These are phyloP conservation scores for Pseudognaphalium luteoalbum DNA, from an alignment of 129 eudicot genomes.

Conservation along the genomic window DNA sequence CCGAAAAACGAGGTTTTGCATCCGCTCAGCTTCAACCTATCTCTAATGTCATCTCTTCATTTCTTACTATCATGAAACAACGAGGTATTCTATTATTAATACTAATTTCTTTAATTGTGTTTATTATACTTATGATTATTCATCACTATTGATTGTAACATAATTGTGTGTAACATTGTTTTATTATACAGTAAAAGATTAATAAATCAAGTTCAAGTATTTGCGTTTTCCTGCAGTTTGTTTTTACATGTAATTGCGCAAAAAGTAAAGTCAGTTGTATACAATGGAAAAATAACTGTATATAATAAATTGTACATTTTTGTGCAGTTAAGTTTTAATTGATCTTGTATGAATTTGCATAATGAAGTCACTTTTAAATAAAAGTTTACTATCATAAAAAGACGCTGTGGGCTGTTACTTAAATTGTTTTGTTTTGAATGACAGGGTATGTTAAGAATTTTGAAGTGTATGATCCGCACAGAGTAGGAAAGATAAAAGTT, in stretches of 20 bases:
- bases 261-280: no score
- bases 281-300: no score
- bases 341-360: neutral
- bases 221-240: neutral
- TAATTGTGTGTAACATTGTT: neutral
- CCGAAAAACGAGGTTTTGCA: constrained; percentile 77
- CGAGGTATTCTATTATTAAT: constrained; percentile 27
- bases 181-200: neutral
- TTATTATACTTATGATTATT: neutral
- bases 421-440: constrained; percentile 25
- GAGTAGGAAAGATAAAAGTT: constrained; percentile 79
- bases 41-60: constrained; percentile 71
- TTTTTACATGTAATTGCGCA: neutral
- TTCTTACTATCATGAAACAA: constrained; percentile 76
- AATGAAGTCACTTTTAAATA: neutral
- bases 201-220: no score
- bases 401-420: constrained; percentile 3
- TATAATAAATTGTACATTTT: neutral
- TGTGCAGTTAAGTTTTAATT: neutral
- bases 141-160: neutral
- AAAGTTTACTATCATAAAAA: neutral
- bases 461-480: constrained; percentile 77
- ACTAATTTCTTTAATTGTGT: neutral
- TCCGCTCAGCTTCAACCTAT: constrained; percentile 67
- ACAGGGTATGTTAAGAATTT: constrained; percentile 88